These are phyloP conservation scores for Globisporangium echinulatum DNA, from an alignment of 352 stramenopile species.

Conservation along the genomic window DNA sequence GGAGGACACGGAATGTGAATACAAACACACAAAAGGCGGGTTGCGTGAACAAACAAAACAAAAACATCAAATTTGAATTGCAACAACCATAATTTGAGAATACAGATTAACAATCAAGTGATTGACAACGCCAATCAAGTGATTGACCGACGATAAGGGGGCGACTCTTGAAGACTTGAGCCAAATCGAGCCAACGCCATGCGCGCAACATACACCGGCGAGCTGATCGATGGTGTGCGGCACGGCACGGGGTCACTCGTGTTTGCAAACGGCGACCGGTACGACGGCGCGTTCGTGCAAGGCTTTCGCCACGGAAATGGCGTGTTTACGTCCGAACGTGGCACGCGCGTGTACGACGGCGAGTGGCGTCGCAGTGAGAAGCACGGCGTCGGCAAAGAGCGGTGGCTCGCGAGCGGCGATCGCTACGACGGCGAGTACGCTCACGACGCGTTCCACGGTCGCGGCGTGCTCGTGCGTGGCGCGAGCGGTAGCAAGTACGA, in stretches of 20 bases:
- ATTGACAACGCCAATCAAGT: background rate
- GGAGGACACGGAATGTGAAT: no score
- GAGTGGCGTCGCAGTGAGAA: conserved; percentile 50
- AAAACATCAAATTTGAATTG: no score
- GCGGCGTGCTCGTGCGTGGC: conserved; percentile 34
- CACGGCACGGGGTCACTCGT: conserved; percentile 42
- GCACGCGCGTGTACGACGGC: conserved; percentile 45
- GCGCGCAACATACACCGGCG: conserved; percentile 45
- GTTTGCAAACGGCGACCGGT: conserved; percentile 62
- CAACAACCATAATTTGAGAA: no score
- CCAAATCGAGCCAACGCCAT: conserved; percentile 15
- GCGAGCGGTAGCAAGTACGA: conserved; percentile 47
- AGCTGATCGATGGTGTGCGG: conserved; percentile 47
- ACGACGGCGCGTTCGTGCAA: conserved; percentile 53
- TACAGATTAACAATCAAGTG: background rate
- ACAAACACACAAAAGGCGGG: no score
- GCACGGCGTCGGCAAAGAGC: conserved; percentile 50
- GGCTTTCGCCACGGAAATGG: conserved; percentile 55
- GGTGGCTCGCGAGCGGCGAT: conserved; percentile 41
- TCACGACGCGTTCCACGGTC: conserved; percentile 48
- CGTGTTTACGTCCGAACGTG: conserved; percentile 46
- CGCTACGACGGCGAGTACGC: conserved; percentile 64
- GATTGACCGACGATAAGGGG: background rate
- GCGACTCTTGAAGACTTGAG: background rate
- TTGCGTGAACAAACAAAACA: no score